Percentiles rank a stretch among this genome's conserved stretches.
These are phyloP conservation scores for Dipodascopsis tothii DNA, from an alignment of 805 yeast genomes.

Conservation along the genomic window DNA sequence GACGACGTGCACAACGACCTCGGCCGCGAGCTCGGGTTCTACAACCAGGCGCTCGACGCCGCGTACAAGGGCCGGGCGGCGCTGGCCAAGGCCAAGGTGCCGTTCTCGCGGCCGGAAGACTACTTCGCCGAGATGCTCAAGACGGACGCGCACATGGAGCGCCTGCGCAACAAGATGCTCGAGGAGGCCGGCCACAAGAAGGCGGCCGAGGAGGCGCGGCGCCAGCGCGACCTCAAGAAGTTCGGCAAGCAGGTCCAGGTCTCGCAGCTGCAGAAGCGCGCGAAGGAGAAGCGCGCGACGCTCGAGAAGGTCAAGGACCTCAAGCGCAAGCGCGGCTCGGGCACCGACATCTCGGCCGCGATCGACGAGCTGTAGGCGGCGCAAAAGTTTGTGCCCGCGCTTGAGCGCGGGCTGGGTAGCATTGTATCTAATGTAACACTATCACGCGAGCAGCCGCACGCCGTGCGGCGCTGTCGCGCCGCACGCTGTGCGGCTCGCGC, in stretches of 20 bases:
- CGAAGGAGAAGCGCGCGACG: constrained; percentile 84
- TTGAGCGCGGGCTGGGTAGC: no score
- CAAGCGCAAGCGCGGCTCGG: constrained; percentile 63
- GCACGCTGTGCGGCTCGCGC: no score
- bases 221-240: constrained; percentile 90
- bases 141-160: constrained; percentile 97
- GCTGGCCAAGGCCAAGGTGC: constrained; percentile 55
- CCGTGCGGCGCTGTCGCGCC: no score
- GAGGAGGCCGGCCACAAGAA: constrained; percentile 65
- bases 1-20: constrained; percentile 80
- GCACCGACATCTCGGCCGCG: not conserved
- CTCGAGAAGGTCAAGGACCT: constrained; percentile 84
- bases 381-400: no score
- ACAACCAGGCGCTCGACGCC: constrained; percentile 86
- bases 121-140: constrained; percentile 98
- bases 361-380: not conserved
- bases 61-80: constrained; percentile 63
- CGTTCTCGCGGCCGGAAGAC: constrained; percentile 88
- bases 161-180: constrained; percentile 70
- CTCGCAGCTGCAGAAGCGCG: constrained; percentile 87
- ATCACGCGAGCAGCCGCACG: no score
- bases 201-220: constrained; percentile 87
- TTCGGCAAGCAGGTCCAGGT: constrained; percentile 96
- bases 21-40: constrained; percentile 89
- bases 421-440: no score